Evolutionary conservation across 2,329 filamentous ascomycete species (phyloP).

Genomic region (Aureobasidium sp.): DNA sequence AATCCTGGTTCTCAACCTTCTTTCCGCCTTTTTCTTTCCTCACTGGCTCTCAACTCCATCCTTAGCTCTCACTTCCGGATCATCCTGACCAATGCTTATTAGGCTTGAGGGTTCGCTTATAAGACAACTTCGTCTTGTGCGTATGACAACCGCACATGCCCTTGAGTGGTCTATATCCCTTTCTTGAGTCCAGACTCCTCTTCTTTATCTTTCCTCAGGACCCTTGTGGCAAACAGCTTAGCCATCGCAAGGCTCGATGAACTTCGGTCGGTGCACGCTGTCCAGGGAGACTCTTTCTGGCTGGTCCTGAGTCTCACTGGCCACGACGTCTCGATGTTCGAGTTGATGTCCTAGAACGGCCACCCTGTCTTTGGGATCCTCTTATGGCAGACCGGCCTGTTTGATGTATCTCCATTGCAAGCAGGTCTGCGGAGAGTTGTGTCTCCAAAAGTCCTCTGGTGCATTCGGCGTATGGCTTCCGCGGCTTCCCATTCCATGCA

Average conservation of each 20-base stretch:
- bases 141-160: no score
- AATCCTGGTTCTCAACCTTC: no score
- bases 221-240: not conserved
- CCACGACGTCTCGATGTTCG: not conserved
- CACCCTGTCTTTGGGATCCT: not conserved
- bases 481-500: no score
- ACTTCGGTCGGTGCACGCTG: not conserved
- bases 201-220: not conserved
- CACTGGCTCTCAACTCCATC: no score
- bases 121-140: not conserved
- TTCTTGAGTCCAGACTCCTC: not conserved
- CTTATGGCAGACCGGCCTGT: not conserved
- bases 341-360: not conserved
- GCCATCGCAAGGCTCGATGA: not conserved
- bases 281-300: not conserved
- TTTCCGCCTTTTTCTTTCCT: no score
- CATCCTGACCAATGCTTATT: not conserved
- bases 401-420: not conserved
- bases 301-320: not conserved
- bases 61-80: not conserved
- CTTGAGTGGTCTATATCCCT: not conserved
- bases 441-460: not conserved
- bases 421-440: not conserved
- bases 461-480: no score
- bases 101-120: not conserved